Evolutionary conservation across 176 grass and related monocot genomes (phyloP).

Genomic region (Cenchrus purpureus): DNA sequence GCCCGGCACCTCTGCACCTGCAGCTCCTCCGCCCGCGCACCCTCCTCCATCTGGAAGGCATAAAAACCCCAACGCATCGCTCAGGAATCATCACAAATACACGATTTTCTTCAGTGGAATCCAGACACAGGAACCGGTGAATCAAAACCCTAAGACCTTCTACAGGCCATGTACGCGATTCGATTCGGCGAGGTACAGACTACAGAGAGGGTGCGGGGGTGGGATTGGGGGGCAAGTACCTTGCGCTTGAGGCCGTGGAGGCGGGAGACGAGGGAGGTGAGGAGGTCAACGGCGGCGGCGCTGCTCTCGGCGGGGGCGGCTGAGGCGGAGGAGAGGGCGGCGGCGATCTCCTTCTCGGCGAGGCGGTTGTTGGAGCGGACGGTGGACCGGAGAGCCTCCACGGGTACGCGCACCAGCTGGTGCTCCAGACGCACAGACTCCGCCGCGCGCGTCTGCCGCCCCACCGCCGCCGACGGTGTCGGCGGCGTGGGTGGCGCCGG

Average conservation of each 20-base stretch:
- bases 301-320: neutral
- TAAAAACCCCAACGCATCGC: conserved; percentile 17
- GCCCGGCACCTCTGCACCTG: conserved; percentile 89
- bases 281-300: conserved; percentile 59
- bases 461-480: conserved; percentile 29
- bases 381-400: conserved; percentile 84
- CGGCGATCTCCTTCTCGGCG: conserved; percentile 88
- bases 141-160: conserved; percentile 14
- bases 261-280: conserved; percentile 88
- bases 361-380: conserved; percentile 66
- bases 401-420: conserved; percentile 84
- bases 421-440: conserved; percentile 85
- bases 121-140: conserved; percentile 1
- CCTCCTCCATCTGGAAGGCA: conserved; percentile 69
- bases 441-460: conserved; percentile 56
- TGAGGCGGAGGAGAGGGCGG: conserved; percentile 64
- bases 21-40: conserved; percentile 54
- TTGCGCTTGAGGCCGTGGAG: conserved; percentile 98
- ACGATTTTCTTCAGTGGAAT: neutral
- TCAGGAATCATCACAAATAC: conserved; percentile 17
- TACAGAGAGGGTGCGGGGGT: neutral
- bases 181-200: neutral
- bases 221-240: conserved; percentile 30
- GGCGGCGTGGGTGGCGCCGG: conserved; percentile 30
- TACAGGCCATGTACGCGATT: neutral